Percentiles rank a stretch among this genome's conserved stretches.
Evolutionary conservation across 75 land plant species (phyloP).

Genomic region (Pinus tabuliformis): DNA sequence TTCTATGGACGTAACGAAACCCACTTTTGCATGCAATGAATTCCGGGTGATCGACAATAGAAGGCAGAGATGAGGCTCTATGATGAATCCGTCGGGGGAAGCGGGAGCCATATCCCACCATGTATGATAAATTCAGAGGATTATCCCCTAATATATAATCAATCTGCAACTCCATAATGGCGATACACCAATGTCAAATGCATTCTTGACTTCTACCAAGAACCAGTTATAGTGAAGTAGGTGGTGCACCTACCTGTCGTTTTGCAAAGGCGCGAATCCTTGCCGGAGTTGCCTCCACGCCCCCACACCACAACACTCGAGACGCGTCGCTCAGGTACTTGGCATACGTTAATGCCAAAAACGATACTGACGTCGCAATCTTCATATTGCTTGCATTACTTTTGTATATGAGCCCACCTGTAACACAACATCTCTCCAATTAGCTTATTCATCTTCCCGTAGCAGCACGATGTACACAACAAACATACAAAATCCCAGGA

Average conservation of each 20-base stretch:
- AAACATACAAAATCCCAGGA: no score
- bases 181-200: no score
- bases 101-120: conserved; percentile 73
- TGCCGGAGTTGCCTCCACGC: conserved; percentile 30
- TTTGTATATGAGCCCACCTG: conserved; percentile 87
- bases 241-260: conserved; percentile 27
- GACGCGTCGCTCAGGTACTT: conserved; percentile 47
- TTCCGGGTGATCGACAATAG: conserved; percentile 33
- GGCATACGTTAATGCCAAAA: conserved; percentile 70
- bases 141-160: neutral
- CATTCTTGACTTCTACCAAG: neutral
- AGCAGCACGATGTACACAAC: no score
- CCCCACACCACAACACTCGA: conserved; percentile 39
- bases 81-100: conserved; percentile 84
- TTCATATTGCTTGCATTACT: conserved; percentile 62
- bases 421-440: neutral
- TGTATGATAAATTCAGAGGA: conserved; percentile 51
- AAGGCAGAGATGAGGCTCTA: conserved; percentile 75
- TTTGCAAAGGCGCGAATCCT: conserved; percentile 50
- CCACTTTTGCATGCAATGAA: conserved; percentile 60
- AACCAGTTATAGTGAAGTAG: neutral
- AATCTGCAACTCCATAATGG: no score
- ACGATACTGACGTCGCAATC: conserved; percentile 66
- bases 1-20: conserved; percentile 34
- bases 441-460: no score